Evolutionary conservation across 2,329 filamentous ascomycete species (phyloP).

Genomic region (Colletotrichum sublineola): DNA sequence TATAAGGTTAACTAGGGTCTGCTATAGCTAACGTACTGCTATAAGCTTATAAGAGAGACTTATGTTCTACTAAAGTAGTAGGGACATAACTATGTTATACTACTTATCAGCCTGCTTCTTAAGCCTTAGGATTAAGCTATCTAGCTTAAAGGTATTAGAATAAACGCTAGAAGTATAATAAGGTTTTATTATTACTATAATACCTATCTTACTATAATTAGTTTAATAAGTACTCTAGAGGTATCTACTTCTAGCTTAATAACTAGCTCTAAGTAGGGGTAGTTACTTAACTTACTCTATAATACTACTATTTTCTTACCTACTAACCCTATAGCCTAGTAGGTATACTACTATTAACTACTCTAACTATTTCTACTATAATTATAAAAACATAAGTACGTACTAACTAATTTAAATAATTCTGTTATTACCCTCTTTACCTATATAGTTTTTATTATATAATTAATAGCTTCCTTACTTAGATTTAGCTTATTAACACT

Average conservation of each 20-base stretch:
- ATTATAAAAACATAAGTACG: too few relatives aligned
- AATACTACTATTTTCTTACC: too few relatives aligned
- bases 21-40: not conserved
- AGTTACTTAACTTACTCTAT: too few relatives aligned
- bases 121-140: not conserved
- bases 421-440: too few relatives aligned
- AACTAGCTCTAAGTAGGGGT: not conserved
- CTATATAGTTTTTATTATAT: too few relatives aligned
- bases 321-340: too few relatives aligned
- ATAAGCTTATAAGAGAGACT: not conserved
- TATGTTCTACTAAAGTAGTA: constrained; percentile 1
- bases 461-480: too few relatives aligned
- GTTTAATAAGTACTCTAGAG: constrained; percentile 8
- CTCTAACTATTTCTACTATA: too few relatives aligned
- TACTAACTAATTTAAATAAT: too few relatives aligned
- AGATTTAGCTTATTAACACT: too few relatives aligned
- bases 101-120: constrained; percentile 13
- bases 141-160: constrained; percentile 6
- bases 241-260: not conserved
- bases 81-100: not conserved
- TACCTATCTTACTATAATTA: not conserved
- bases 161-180: constrained; percentile 9
- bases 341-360: too few relatives aligned
- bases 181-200: constrained; percentile 13
- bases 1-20: not conserved